Evolutionary conservation across 352 stramenopile genomes (phyloP), one percentile per base, ranked within the genome.

Genomic region (Phytophthora hibernalis): DNA sequence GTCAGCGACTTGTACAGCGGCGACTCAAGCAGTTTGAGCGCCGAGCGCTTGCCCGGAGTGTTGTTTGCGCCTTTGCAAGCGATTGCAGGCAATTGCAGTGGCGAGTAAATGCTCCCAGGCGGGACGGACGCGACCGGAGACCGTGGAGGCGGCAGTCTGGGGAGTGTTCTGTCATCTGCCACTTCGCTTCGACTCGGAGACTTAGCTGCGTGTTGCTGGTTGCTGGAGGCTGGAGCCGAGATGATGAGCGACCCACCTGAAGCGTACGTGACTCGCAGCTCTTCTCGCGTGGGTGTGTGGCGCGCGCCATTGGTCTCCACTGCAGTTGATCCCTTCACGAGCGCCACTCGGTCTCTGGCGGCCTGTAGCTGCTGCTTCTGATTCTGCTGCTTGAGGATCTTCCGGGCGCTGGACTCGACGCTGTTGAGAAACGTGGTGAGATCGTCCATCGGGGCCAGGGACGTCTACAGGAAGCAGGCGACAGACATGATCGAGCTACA

Each of bases 321-420:
- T 61, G n/a, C 26, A 31, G 40, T 16, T 37, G 45, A 66, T 40
- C 70, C 42, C 56, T 82, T 84, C 22, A 51, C 60, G 30, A 89
- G 70, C 20, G 72, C 71, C 15, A 79, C 78, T 30, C 75, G 76
- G 20, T 89, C 79, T 51, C 74, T 79, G 9, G 63, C 52, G 15
- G 82, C 68, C 28, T 81, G 70, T 64, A 91, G 80, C 49, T 90
- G 80, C 56, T 89, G 84, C 58, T 88, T 90, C 52, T 85, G 85
- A 65, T 90, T 89, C 66, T 95, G 84, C 55, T 92, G 78, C 74
- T 90, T 90, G 69, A 93, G 72, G 79, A 95, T 91, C 51, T 85
- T 84, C 12, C 84, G 85, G 26, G 85, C 83, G 48, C 80, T 91
- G 26, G 78, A 76, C 64, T 93, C 83, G 52, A 93, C 85, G 51